Conservation (phyloP, 306 rosid genomes). For the Cucurbita argyrosperma region DNA sequence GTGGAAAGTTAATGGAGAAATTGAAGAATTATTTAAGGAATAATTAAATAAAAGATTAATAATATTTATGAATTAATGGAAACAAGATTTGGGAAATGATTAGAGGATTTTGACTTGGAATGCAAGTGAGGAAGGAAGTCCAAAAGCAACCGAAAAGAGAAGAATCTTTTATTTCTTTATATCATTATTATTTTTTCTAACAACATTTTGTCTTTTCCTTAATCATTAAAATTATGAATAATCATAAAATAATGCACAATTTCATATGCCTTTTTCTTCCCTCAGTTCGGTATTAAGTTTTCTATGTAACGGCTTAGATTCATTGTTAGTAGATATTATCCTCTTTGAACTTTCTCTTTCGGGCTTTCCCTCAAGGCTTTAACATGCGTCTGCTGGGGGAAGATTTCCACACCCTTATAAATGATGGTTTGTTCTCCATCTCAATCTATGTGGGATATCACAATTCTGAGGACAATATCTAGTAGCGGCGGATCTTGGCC, state of each 20-base stretch:
- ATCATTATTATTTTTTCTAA: slow-evolving; percentile 1
- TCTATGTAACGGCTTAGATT: no score
- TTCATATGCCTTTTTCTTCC: background rate
- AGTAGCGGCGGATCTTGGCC: no score
- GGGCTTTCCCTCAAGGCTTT: no score
- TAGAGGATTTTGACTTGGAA: slow-evolving; percentile 1
- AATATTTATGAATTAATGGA: background rate
- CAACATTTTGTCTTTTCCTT: background rate
- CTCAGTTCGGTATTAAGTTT: no score
- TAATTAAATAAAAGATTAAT: background rate
- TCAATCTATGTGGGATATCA: no score
- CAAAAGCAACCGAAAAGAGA: slow-evolving; percentile 3
- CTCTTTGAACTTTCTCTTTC: no score
- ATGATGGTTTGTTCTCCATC: no score
- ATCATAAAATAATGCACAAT: background rate
- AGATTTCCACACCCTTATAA: no score
- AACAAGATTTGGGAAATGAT: slow-evolving; percentile 3
- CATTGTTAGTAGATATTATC: no score
- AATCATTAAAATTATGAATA: background rate
- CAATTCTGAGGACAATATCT: no score
- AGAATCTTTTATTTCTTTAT: background rate
- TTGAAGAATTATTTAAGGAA: background rate
- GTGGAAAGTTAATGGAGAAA: background rate
- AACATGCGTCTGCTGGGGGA: no score
- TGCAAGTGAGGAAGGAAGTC: background rate